phyloP scores from a whole-genome alignment of 176 grass and related monocot species.

The Zea mays region DNA sequence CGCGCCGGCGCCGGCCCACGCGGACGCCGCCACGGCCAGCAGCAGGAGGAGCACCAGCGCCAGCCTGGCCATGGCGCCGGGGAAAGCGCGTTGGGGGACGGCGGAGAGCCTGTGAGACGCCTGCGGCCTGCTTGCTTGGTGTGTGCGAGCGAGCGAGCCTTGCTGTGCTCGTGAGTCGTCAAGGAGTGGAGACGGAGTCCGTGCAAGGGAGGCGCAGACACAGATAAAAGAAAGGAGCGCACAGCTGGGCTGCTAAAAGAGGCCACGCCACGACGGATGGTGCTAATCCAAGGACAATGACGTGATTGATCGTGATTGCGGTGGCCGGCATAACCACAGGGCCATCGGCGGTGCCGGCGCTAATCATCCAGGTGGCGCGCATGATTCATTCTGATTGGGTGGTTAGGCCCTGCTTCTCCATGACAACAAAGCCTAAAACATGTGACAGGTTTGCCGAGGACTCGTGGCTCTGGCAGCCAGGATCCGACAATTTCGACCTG shows the following conservation, averaged over 20 bases:
- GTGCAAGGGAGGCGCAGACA: background rate
- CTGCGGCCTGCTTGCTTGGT: background rate
- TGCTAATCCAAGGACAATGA: too few species aligned
- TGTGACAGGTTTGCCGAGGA: too few species aligned
- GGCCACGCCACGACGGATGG: too few species aligned
- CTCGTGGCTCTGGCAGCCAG: too few species aligned
- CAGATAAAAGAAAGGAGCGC: slow-evolving; percentile 12
- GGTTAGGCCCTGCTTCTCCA: too few species aligned
- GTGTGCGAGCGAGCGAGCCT: background rate
- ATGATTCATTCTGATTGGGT: too few species aligned
- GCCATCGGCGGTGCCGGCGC: too few species aligned
- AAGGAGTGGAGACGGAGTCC: background rate
- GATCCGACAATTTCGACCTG: too few species aligned
- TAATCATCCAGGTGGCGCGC: too few species aligned
- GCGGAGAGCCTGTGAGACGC: background rate
- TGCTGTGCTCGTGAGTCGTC: background rate
- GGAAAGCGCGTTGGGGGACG: background rate
- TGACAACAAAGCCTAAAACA: too few species aligned
- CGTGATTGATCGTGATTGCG: too few species aligned
- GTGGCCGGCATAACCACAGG: too few species aligned
- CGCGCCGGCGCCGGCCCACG: background rate
- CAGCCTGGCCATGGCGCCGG: slow-evolving; percentile 25
- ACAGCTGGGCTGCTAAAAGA: background rate
- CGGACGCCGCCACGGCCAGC: slow-evolving; percentile 3
- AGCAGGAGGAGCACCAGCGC: slow-evolving; percentile 10